Evolutionary conservation across 148 eudicot genomes (phyloP), one percentile per base, ranked within the genome.

Genomic region (Rhododendron ferrugineum): DNA sequence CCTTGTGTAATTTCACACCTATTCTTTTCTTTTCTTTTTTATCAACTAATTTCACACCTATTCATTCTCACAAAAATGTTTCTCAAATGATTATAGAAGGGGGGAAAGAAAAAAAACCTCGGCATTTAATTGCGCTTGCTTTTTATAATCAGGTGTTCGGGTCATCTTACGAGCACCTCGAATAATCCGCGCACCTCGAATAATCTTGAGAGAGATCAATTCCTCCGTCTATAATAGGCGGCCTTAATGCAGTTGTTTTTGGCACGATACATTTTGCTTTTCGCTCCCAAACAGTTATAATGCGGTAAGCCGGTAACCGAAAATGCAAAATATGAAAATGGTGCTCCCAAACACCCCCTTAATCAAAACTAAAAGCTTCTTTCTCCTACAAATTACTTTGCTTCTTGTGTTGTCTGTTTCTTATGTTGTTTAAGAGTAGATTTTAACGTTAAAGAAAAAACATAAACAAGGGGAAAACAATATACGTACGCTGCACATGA

Each of bases 151-250:
- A 54, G 22, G 22, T 54, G 0, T 54, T 54, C 0, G 6, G 4
- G 22, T 0, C 6, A 20, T 0, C 1, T 58, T 58, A 22, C 0
- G 1, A 6, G 1, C 22, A 56, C 3, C 0, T 16, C 1, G 0
- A 56, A 16, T 18, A 16, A 16, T 56, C 14, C n/a, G n/a, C 20
- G 1, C 22, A 56, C 3, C 0, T 16, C 1, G 0, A 56, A 16
- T 18, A 16, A 16, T 56, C 14, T 58, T 58, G 1, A 20, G 64
- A 20, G 64, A 20, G n/a, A 58, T 20, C 5, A 58, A 20, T 22
- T 56, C 1, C n/a, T 6, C 8, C 1, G 8, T 56, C 2, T 7
- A 56, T 3, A 2, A 47, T 11, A 13, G 6, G 4, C 3, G 58
- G 6, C 20, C 58, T 16, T 16, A 16, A 14, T 3, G 58, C 20